Conservation (phyloP, 2,329 filamentous ascomycete genomes). For the Bertia moriformis region DNA sequence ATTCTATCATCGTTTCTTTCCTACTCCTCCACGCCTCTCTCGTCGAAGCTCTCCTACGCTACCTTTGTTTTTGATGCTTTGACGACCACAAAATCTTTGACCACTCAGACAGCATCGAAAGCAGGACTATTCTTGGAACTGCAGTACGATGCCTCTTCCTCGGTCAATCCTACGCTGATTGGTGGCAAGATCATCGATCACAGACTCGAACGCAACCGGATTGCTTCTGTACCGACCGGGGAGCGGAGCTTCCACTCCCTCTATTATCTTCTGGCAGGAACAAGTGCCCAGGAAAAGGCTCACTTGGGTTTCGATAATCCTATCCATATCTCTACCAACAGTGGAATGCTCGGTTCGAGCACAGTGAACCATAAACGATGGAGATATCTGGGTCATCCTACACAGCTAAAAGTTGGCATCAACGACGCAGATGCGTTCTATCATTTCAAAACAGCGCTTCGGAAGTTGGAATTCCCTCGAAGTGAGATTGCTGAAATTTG, state of each 20-base stretch:
- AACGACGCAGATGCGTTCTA: conserved; percentile 93
- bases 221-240: conserved; percentile 82
- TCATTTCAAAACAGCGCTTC: conserved; percentile 87
- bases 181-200: conserved; percentile 92
- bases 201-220: conserved; percentile 77
- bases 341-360: neutral
- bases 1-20: conserved; percentile 72
- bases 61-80: conserved; percentile 92
- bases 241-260: conserved; percentile 93
- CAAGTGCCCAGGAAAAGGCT: conserved; percentile 74
- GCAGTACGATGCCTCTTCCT: conserved; percentile 84
- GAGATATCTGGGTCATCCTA: conserved; percentile 92
- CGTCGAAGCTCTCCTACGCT: conserved; percentile 81
- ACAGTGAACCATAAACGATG: conserved; percentile 60
- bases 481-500: conserved; percentile 94
- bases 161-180: conserved; percentile 72
- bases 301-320: conserved; percentile 52
- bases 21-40: conserved; percentile 83
- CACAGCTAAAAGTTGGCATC: conserved; percentile 90
- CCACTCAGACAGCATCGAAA: conserved; percentile 89
- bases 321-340: neutral
- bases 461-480: conserved; percentile 85
- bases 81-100: conserved; percentile 92
- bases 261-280: conserved; percentile 89
- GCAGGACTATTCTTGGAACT: conserved; percentile 89